Conservation (phyloP, 2,329 filamentous ascomycete genomes). For the Sporothrix variecibatus region DNA sequence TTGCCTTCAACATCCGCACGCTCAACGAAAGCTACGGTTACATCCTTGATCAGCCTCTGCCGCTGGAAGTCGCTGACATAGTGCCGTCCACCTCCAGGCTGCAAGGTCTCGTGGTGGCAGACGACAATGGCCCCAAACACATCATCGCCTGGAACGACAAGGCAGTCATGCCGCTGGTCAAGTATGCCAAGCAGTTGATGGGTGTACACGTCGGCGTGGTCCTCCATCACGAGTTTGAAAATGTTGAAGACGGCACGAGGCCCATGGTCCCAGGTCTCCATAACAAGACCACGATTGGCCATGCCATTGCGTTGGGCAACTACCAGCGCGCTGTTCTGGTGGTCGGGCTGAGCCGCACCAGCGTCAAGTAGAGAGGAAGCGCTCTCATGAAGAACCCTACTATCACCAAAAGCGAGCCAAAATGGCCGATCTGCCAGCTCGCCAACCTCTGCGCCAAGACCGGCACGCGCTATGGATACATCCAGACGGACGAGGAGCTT, state of each 20-base stretch:
- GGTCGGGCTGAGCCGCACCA: constrained; percentile 10
- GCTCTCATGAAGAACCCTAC: background rate
- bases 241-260: background rate
- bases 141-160: constrained; percentile 8
- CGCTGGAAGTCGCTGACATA: background rate
- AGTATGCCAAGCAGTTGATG: background rate
- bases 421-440: background rate
- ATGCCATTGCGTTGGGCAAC: background rate
- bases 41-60: background rate
- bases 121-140: background rate
- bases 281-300: background rate
- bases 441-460: background rate
- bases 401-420: background rate
- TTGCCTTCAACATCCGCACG: background rate
- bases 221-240: background rate
- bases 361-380: constrained; percentile 9
- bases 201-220: background rate
- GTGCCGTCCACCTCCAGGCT: background rate
- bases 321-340: background rate
- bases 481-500: constrained; percentile 9
- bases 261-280: background rate
- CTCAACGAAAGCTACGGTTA: background rate
- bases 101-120: background rate
- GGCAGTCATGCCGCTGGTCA: background rate
- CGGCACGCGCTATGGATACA: constrained; percentile 7